Evolutionary conservation across 345 rosid species (phyloP).

Genomic region (Hibiscus mutabilis): DNA sequence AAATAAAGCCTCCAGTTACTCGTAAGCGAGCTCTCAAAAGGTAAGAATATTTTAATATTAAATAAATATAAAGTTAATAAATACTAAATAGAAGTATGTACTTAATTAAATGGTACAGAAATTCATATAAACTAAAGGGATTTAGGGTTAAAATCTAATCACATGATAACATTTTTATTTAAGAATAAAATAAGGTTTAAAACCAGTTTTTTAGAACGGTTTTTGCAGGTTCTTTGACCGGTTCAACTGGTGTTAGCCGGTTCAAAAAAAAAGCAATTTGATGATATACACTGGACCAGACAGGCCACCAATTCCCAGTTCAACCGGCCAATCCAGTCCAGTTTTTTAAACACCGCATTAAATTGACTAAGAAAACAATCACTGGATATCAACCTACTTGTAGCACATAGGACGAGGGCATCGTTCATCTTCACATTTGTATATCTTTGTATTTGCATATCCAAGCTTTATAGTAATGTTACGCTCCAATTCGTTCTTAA

Average conservation of each 20-base stretch:
- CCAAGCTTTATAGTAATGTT: slow-evolving; percentile 98
- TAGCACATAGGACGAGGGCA: slow-evolving; percentile 95
- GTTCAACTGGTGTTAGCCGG: background rate
- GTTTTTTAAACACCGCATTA: background rate
- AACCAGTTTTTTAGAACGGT: background rate
- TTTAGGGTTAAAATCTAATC: background rate
- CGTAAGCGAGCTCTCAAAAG: too few relatives aligned
- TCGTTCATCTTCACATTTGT: slow-evolving; percentile 89
- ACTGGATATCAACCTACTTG: slow-evolving; percentile 46
- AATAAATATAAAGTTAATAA: background rate
- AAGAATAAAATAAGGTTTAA: background rate
- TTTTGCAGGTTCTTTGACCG: background rate
- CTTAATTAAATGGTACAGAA: background rate
- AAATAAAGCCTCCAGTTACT: background rate
- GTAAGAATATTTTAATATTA: background rate
- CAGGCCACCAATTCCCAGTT: background rate
- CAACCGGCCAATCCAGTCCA: background rate
- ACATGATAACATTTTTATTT: background rate
- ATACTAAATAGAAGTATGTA: background rate
- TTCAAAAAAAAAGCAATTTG: background rate
- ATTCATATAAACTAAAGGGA: background rate
- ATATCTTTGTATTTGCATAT: slow-evolving; percentile 95
- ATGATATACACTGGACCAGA: background rate
- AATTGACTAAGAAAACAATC: background rate
- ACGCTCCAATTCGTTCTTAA: slow-evolving; percentile 23